These are phyloP conservation scores for Trichophyton mentagrophytes DNA, from an alignment of 2,329 filamentous ascomycete species.

Conservation along the genomic window DNA sequence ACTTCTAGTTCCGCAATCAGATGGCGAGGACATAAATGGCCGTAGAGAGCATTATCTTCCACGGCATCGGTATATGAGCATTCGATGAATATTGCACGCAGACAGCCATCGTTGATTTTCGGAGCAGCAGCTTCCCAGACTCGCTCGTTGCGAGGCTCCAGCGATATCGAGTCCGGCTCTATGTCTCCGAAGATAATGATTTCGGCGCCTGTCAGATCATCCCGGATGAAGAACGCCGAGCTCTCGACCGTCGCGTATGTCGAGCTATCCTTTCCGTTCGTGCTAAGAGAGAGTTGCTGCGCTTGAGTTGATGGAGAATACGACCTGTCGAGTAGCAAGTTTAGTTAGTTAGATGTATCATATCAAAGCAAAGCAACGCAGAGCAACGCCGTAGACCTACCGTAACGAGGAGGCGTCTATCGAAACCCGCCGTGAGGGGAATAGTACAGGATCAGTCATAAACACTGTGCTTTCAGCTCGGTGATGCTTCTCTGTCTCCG, in stretches of 20 bases:
- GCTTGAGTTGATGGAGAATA: slow-evolving; percentile 19
- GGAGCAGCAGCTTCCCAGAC: slow-evolving; percentile 84
- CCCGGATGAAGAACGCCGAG: slow-evolving; percentile 85
- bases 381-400: slow-evolving; percentile 15
- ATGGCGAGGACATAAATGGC: slow-evolving; percentile 75
- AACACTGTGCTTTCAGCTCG: slow-evolving; percentile 39
- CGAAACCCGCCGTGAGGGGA: slow-evolving; percentile 27
- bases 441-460: slow-evolving; percentile 36
- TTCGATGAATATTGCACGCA: slow-evolving; percentile 84
- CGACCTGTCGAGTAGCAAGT: slow-evolving; percentile 13
- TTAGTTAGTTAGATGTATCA: not conserved
- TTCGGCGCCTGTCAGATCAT: slow-evolving; percentile 56
- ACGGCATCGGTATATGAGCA: slow-evolving; percentile 82
- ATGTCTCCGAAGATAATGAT: slow-evolving; percentile 92
- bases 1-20: slow-evolving; percentile 63
- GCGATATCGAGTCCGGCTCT: slow-evolving; percentile 75
- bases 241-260: slow-evolving; percentile 46
- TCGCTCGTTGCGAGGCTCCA: slow-evolving; percentile 64
- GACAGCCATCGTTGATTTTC: slow-evolving; percentile 59
- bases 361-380: not conserved
- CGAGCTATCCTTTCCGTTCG: slow-evolving; percentile 15
- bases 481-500: slow-evolving; percentile 41
- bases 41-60: slow-evolving; percentile 65
- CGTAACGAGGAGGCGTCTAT: slow-evolving; percentile 22
- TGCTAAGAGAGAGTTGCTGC: not conserved